Conservation (phyloP, 148 eudicot species). For the Camellia lanceoleosa region DNA sequence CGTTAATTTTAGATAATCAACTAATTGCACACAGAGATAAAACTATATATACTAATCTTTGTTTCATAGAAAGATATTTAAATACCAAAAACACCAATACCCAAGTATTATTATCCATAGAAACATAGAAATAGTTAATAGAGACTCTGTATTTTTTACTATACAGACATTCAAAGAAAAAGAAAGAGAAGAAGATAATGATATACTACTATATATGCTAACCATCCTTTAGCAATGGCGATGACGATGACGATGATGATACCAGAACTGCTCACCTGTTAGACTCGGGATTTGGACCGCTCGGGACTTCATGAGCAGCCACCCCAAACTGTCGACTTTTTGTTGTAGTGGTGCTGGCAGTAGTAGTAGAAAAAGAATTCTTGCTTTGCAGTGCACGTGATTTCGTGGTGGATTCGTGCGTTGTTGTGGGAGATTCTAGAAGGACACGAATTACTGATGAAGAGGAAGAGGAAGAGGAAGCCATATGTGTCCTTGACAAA, state of each 20-base stretch:
- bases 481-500: not conserved
- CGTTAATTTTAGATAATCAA: too few species aligned
- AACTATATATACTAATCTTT: not conserved
- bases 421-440: not conserved
- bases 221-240: not conserved
- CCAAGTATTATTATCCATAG: not conserved
- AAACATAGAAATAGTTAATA: not conserved
- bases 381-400: not conserved
- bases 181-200: not conserved
- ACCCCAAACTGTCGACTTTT: slow-evolving; percentile 15
- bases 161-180: not conserved
- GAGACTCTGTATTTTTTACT: not conserved
- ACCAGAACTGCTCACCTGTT: slow-evolving; percentile 17
- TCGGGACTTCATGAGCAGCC: slow-evolving; percentile 40
- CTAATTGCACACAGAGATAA: too few species aligned
- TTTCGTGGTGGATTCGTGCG: not conserved
- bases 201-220: not conserved
- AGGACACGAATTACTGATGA: not conserved
- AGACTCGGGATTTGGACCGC: slow-evolving; percentile 46
- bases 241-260: not conserved
- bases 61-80: too few species aligned
- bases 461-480: not conserved
- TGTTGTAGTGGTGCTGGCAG: not conserved
- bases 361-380: not conserved
- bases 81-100: too few species aligned